phyloP scores from a whole-genome alignment of 1,284 basidiomycete species.

The Marasmius tenuissimus region DNA sequence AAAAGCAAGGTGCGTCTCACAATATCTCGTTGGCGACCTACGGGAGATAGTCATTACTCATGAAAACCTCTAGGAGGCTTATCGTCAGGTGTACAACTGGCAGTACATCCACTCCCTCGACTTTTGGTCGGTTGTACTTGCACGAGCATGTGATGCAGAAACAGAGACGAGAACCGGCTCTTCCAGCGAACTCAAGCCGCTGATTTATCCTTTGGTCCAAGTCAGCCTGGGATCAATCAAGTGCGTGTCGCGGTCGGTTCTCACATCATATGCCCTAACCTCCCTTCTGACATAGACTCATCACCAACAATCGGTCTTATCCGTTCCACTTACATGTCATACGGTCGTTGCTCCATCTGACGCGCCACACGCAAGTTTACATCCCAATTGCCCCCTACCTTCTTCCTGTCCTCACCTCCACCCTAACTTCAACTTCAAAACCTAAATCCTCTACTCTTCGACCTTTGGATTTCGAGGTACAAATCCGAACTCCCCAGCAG shows the following conservation, averaged over 20 bases:
- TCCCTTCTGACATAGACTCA: constrained; percentile 55
- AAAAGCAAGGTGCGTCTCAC: constrained; percentile 67
- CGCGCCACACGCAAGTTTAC: constrained; percentile 80
- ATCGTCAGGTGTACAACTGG: constrained; percentile 97
- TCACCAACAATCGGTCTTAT: constrained; percentile 54
- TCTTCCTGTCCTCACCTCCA: constrained; percentile 83
- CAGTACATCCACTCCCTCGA: constrained; percentile 96
- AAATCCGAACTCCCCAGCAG: constrained; percentile 85
- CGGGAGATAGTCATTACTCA: neutral
- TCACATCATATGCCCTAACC: constrained; percentile 9
- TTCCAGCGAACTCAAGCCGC: constrained; percentile 80
- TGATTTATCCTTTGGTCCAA: constrained; percentile 96
- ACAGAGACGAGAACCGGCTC: constrained; percentile 49
- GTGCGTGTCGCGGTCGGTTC: constrained; percentile 43
- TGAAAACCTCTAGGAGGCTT: constrained; percentile 64
- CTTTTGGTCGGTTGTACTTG: constrained; percentile 94
- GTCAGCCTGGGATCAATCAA: constrained; percentile 90
- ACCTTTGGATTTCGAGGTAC: constrained; percentile 86
- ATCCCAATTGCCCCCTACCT: constrained; percentile 88
- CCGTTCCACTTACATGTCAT: constrained; percentile 51
- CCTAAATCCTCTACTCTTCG: constrained; percentile 88
- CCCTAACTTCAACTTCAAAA: constrained; percentile 71
- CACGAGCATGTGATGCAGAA: constrained; percentile 70
- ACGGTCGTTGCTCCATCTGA: constrained; percentile 49
- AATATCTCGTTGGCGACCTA: neutral